Evolutionary conservation across 2,329 filamentous ascomycete genomes (phyloP).

Genomic region (Lachnellula arida): DNA sequence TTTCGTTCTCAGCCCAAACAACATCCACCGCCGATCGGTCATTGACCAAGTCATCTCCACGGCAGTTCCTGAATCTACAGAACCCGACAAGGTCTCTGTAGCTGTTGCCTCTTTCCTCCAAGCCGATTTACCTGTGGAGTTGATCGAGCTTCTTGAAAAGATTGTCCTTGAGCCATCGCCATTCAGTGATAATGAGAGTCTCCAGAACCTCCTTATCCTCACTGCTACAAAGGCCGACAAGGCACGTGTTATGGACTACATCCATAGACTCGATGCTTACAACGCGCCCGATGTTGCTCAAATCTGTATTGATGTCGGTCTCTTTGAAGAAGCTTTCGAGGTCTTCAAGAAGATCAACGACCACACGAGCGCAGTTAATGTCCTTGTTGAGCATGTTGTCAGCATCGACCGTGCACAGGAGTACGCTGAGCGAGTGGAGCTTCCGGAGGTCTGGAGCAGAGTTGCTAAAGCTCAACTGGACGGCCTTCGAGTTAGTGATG

Average conservation of each 20-base stretch:
- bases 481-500: constrained; percentile 84
- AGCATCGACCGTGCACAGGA: constrained; percentile 96
- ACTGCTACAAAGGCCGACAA: constrained; percentile 97
- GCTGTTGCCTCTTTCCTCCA: constrained; percentile 91
- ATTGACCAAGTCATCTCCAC: constrained; percentile 96
- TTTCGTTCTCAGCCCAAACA: constrained; percentile 93
- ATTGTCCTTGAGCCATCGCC: constrained; percentile 99
- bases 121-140: constrained; percentile 84
- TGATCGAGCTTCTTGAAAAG: constrained; percentile 98
- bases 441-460: constrained; percentile 95
- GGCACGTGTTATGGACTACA: constrained; percentile 90
- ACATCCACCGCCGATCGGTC: constrained; percentile 87
- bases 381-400: constrained; percentile 92
- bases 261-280: constrained; percentile 85
- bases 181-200: constrained; percentile 94
- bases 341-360: constrained; percentile 98
- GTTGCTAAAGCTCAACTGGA: constrained; percentile 98
- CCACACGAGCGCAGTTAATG: constrained; percentile 79
- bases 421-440: constrained; percentile 90
- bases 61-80: constrained; percentile 85
- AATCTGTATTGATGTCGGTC: constrained; percentile 89
- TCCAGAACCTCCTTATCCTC: constrained; percentile 94
- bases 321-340: constrained; percentile 95
- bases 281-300: constrained; percentile 88
- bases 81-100: constrained; percentile 91